Base-by-base conservation (phyloP, 805 yeast species). In the Metschnikowia continentalis region DNA sequence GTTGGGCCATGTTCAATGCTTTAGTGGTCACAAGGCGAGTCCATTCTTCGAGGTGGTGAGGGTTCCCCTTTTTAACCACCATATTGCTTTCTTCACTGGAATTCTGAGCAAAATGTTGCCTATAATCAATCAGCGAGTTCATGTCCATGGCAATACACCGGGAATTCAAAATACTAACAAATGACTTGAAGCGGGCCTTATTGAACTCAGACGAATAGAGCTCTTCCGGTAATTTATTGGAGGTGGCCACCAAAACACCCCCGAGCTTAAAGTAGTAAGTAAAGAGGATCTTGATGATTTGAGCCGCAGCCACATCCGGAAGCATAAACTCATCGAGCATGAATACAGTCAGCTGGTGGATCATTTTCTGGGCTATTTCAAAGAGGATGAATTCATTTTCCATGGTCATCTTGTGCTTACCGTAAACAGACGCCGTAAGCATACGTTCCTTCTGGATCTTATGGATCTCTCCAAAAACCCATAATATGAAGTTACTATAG, bases 271-370 rank as follows among this genome's bases (percentile, higher is more conserved):
- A 85, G 67, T 80, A 86, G 62, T 80, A 83, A 0, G 86, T 81
- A 65, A 86, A 83, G 46, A 86, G 65, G 13, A 83, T 73, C 62
- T 82, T 81, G 50, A 86, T 69, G 35, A 86, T 82, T 58, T 83
- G 85, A 1, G 89, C 90, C 20, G 87, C 78, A 0, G 90, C 88
- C 35, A 86, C 74, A 61, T 86, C 91, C 0, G 91, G 91, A 32
- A 86, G 62, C 86, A 84, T 83, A 67, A 86, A 86, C 63, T 86
- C 91, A 62, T 86, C 91, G 38, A 86, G 65, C 64, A 85, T 71
- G 52, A 86, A 64, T 13, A 86, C 70, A 1, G 88, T 82, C 59
- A 77, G 81, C 52, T 74, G 75, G 13, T 69, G 64, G 32, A 85
- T 77, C 82, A 86, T 73, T 47, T 76, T 82, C 47, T 81, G 80